Evolutionary conservation across 2,329 filamentous ascomycete species (phyloP), one percentile per base, ranked within the genome.

Genomic region (Chaetomium globosum): DNA sequence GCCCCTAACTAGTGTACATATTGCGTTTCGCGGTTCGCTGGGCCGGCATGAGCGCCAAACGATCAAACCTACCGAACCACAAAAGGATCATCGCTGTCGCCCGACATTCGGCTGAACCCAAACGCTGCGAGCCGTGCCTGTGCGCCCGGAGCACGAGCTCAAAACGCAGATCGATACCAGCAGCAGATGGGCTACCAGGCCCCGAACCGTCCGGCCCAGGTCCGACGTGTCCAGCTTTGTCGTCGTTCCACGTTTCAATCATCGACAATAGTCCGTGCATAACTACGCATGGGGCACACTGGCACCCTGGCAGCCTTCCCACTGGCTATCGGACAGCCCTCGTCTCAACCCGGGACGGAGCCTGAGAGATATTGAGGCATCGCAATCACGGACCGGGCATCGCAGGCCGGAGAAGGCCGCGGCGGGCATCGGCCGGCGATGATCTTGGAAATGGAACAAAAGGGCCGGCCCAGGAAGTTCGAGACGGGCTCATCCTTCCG

Each of bases 11-110:
- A 43, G 4, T 43, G 3, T 5, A 6, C 1, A 43, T 28, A 12
- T 21, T 26, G n/a, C 31, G 28, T 39, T 56, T 21, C 54, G 13
- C 39, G 39, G 39, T 7, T 43, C 39, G 39, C 39, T 48, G 19
- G 39, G 23, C 21, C 39, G 21, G 53, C 46, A 63, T 43, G 39
- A 53, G 31, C 21, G 49, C 43, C 36, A 59, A 58, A 65, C 52
- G 61, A 68, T 66, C 64, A 64, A 68, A 66, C 58, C 28, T 43
- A 30, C 46, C 46, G 31, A 59, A 48, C 8, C 10, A 19, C 53
- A 31, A 39, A 56, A 13, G 26, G 60, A 62, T 62, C 60, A 39
- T 56, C 60, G 51, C 36, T 46, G 46, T 23, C 59, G 59, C 33
- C 48, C 49, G 26, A 52, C 56, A 7, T 13, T 33, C 28, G 26